phyloP scores from a whole-genome alignment of 768 basidiomycete species.

The Boletus eberwhitei region DNA sequence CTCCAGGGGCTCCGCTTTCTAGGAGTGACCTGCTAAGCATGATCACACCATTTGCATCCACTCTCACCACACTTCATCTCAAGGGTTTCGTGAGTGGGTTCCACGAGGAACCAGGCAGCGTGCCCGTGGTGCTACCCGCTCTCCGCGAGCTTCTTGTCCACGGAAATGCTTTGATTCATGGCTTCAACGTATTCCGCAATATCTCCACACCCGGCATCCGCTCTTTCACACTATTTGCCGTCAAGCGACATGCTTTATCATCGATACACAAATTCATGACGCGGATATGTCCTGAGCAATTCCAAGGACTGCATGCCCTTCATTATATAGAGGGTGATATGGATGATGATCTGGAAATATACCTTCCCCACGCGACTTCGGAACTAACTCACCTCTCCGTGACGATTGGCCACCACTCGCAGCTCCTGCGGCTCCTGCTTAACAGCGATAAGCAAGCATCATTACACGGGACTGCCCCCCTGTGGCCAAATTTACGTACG shows the following conservation, averaged over 20 bases:
- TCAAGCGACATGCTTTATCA: slow-evolving; percentile 28
- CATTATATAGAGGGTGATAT: slow-evolving; percentile 35
- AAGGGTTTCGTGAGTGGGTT: slow-evolving; percentile 32
- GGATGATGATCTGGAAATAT: slow-evolving; percentile 35
- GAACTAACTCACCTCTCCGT: slow-evolving; percentile 34
- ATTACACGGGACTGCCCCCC: slow-evolving; percentile 28
- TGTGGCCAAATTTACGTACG: slow-evolving; percentile 32
- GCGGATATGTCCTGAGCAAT: slow-evolving; percentile 34
- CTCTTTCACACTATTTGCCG: slow-evolving; percentile 23
- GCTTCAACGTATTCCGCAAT: slow-evolving; percentile 35
- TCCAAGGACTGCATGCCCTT: slow-evolving; percentile 29
- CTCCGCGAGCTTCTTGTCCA: slow-evolving; percentile 30
- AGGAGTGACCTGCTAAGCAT: slow-evolving; percentile 28
- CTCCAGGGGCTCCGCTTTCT: slow-evolving; percentile 26
- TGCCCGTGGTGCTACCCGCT: slow-evolving; percentile 29
- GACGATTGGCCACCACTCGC: slow-evolving; percentile 31
- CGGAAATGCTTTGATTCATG: slow-evolving; percentile 32
- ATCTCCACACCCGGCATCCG: slow-evolving; percentile 31
- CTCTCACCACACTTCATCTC: slow-evolving; percentile 31
- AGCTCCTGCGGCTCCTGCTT: slow-evolving; percentile 31
- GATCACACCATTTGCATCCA: slow-evolving; percentile 25
- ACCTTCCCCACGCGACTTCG: slow-evolving; percentile 32
- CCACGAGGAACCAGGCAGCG: slow-evolving; percentile 32
- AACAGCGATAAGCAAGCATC: slow-evolving; percentile 35
- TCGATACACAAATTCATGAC: slow-evolving; percentile 36